These are phyloP conservation scores for Grigorovia yakushimaensis DNA, from an alignment of 805 yeast genomes.

Conservation along the genomic window DNA sequence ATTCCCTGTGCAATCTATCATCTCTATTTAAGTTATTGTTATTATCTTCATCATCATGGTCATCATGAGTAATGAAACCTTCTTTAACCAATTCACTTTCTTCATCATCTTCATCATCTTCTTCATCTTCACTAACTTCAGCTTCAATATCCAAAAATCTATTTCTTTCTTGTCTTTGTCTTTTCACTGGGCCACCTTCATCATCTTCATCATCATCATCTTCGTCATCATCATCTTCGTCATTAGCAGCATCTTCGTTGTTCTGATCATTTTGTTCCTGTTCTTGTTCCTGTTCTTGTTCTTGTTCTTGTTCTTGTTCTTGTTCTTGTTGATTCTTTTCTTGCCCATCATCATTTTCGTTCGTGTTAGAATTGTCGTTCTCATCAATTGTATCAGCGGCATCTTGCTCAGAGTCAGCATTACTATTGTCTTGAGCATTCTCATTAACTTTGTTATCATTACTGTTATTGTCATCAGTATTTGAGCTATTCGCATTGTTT, in stretches of 20 bases:
- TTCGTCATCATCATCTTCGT: slow-evolving; percentile 40
- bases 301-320: too few species aligned
- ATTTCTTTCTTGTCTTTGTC: slow-evolving; percentile 47
- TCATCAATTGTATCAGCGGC: slow-evolving; percentile 38
- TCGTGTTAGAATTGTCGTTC: slow-evolving; percentile 49
- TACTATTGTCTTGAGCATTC: slow-evolving; percentile 23
- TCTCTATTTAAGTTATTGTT: slow-evolving; percentile 34
- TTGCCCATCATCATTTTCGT: slow-evolving; percentile 43
- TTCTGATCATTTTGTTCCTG: slow-evolving; percentile 8
- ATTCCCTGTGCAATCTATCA: slow-evolving; percentile 82
- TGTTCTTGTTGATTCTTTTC: slow-evolving; percentile 38
- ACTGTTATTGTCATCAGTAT: slow-evolving; percentile 1
- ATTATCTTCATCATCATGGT: slow-evolving; percentile 46
- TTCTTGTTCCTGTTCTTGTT: slow-evolving; percentile 3
- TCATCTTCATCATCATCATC: slow-evolving; percentile 55
- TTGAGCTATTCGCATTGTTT: slow-evolving; percentile 2
- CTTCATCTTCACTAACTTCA: slow-evolving; percentile 96
- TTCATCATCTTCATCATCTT: slow-evolving; percentile 84
- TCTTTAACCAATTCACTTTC: slow-evolving; percentile 80
- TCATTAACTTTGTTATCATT: slow-evolving; percentile 4
- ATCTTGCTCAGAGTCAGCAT: slow-evolving; percentile 36
- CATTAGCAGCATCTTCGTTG: slow-evolving; percentile 34
- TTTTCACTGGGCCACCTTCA: slow-evolving; percentile 37
- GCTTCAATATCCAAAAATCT: slow-evolving; percentile 97
- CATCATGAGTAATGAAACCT: slow-evolving; percentile 55